Percentiles rank a stretch among this genome's conserved stretches.
phyloP scores from a whole-genome alignment of 306 rosid species.

The Adenanthera pavonina region DNA sequence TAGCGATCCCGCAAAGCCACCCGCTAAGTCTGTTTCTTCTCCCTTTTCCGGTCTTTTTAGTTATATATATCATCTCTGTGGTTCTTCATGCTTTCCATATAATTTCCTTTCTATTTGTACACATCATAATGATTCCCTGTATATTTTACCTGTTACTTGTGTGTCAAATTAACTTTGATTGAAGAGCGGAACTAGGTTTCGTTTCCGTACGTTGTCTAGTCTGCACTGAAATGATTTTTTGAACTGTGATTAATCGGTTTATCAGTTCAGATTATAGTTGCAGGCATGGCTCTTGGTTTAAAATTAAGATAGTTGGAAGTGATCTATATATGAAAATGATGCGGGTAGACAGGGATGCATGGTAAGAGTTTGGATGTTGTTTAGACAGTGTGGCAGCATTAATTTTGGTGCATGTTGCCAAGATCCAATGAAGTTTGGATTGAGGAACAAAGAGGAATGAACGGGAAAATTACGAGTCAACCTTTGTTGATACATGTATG shows the following conservation, averaged over 20 bases:
- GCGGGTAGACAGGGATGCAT: neutral
- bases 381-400: neutral
- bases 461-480: neutral
- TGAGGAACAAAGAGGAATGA: neutral
- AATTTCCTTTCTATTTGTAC: neutral
- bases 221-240: neutral
- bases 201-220: neutral
- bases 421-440: neutral
- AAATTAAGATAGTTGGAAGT: neutral
- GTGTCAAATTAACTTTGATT: neutral
- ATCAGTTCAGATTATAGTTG: neutral
- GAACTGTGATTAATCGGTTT: neutral
- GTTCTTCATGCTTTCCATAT: neutral
- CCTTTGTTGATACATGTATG: too few relatives aligned
- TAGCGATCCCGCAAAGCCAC: conserved; percentile 58
- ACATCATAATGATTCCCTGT: neutral
- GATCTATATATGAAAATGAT: neutral
- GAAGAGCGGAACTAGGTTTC: neutral
- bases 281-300: neutral
- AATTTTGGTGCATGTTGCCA: neutral
- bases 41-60: neutral
- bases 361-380: neutral
- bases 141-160: neutral
- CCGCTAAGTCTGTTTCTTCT: conserved; percentile 59
- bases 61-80: neutral